Base-by-base conservation (phyloP, 2,329 filamentous ascomycete species). In the Calonectria montana region DNA sequence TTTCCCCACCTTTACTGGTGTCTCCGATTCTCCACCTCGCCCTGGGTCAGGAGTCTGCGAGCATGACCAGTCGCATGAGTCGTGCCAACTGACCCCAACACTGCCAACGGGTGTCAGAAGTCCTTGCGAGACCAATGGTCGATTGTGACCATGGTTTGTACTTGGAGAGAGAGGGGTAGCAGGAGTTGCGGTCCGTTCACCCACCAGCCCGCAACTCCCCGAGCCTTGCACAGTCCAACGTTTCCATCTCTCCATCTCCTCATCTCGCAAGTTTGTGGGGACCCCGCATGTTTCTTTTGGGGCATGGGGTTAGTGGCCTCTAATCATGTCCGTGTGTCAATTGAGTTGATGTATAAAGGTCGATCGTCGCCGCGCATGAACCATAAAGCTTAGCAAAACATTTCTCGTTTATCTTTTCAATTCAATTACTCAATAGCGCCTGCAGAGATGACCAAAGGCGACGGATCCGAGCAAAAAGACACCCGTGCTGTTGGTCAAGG, bases 401-500 rank as follows among this genome's bases (percentile, higher is more conserved):
- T 16, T 16, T 15, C 5, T 23, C 7, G 7, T 27, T 35, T 16
- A 39, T 39, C 53, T 7, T n/a, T 31, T 27, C 13, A 9, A 62
- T 12, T n/a, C 57, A 31, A 43, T 62, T n/a, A 9, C 37, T n/a
- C 10, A 5, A 23, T 25, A 55, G 13, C 47, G 27, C 10, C n/a
- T 65, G 45, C 21, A 37, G 13, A 55, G 27, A 55, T 27, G 25
- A 10, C 21, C 63, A 39, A 65, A 55, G n/a, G 4, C 43, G 18
- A n/a, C n/a, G n/a, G n/a, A n/a, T n/a, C 37, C 21, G 35, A 39
- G 29, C n/a, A 35, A 5, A 59, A 59, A 18, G 18, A 59, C 12
- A 43, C 15, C 39, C 57, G 37, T 23, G 67, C 70, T 6, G 66
- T 75, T 16, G 73, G 73, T 18, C 64, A 70, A 21, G 73, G 69